Base-by-base conservation (phyloP, 1,139 yeast genomes). In the Geotrichum phurueaensis region DNA sequence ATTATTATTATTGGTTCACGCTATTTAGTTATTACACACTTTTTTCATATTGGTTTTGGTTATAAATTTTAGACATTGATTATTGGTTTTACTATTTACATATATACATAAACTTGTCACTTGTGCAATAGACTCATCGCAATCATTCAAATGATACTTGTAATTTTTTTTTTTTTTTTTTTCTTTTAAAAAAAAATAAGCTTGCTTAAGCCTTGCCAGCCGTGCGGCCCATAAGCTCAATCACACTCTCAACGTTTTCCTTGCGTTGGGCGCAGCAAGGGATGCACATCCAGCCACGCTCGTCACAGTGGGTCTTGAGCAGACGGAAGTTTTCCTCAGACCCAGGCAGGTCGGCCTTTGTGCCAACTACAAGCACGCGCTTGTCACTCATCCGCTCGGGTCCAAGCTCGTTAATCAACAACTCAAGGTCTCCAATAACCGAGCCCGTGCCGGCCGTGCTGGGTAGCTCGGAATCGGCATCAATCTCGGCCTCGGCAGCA, bases 251-350 rank as follows among this genome's bases (percentile, higher is more conserved):
- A 5, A 90, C 79, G 68, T 90, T 91, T 68, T 88, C 89, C 27
- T 81, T 82, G 55, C 80, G 79, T 63, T 81, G 76, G 0, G 97
- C 97, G 75, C 97, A 89, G 54, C 94, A 87, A 0, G 98, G 97
- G 1, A 91, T 81, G 48, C 85, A 78, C 64, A 83, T 82, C 96
- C 96, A 90, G 0, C 72, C 75, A 47, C 57, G 56, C 29, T 65
- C 69, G 0, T 68, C 68, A 2, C 72, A 72, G 47, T 75, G 83
- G 0, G 73, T 68, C 60, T 75, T 76, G 54, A 90, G 75, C 10
- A 58, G 59, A 1, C 58, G 57, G 67, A 76, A 90, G 57, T 77
- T 81, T 31, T 74, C 77, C 52, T 80, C 77, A 31, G 84, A 75
- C 1, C 75, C 80, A 51, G 79, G 82, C 31, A 89, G 70, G 71